A percentile compares a stretch with the other conserved stretches of the same genome.
Conservation (phyloP, 2,329 filamentous ascomycete genomes). For the Dactylellina leptospora region DNA sequence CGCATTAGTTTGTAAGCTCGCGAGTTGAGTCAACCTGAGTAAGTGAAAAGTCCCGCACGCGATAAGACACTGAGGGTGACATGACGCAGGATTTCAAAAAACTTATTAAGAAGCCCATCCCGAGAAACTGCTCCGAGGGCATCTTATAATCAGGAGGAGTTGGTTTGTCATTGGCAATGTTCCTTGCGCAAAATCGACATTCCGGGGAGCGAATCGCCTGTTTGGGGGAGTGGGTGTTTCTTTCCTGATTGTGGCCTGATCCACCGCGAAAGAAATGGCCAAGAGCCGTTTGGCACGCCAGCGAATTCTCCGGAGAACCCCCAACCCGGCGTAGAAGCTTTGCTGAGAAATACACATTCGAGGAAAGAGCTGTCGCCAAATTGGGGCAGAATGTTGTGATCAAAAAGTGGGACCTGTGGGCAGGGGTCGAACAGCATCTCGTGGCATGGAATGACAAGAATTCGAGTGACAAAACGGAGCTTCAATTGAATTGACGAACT, state of each 20-base stretch:
- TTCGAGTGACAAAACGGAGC: too few relatives aligned
- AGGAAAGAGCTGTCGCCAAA: constrained; percentile 32
- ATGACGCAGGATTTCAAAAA: not conserved
- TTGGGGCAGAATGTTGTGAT: constrained; percentile 33
- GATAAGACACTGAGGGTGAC: constrained; percentile 15
- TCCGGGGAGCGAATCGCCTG: too few relatives aligned
- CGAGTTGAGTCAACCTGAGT: constrained; percentile 3
- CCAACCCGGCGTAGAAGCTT: not conserved
- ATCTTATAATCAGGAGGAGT: not conserved
- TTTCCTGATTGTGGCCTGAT: constrained; percentile 52
- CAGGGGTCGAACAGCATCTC: too few relatives aligned
- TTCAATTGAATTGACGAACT: not conserved
- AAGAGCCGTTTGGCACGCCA: not conserved
- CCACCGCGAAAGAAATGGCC: not conserved
- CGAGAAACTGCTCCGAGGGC: not conserved
- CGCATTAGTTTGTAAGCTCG: constrained; percentile 18
- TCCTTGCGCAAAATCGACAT: constrained; percentile 1
- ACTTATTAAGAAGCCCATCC: not conserved
- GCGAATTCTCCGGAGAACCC: not conserved
- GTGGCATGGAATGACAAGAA: too few relatives aligned
- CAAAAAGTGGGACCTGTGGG: too few relatives aligned
- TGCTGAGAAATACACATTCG: constrained; percentile 37
- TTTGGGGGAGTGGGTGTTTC: not conserved
- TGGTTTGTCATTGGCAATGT: not conserved
- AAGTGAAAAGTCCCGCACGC: constrained; percentile 1